Evolutionary conservation across 2,329 filamentous ascomycete genomes (phyloP).

Genomic region (Hymenoscyphus fraxineus): DNA sequence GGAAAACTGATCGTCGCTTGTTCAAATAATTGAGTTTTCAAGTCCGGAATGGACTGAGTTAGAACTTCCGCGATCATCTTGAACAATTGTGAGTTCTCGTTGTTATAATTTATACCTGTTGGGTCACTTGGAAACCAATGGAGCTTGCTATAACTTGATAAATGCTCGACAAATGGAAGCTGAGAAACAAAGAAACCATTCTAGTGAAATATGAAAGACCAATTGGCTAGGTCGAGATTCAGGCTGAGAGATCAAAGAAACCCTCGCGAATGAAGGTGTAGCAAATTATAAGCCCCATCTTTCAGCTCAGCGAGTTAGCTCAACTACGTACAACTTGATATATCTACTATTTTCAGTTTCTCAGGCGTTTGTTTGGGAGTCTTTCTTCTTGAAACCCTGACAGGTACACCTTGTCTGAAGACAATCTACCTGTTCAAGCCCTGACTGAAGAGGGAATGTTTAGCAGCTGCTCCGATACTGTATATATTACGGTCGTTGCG

Average conservation of each 20-base stretch:
- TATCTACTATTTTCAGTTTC: too few relatives aligned
- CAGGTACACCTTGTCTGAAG: too few relatives aligned
- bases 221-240: not conserved
- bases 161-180: not conserved
- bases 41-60: not conserved
- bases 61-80: not conserved
- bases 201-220: not conserved
- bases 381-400: too few relatives aligned
- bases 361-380: too few relatives aligned
- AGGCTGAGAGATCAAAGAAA: not conserved
- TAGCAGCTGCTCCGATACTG: too few relatives aligned
- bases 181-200: not conserved
- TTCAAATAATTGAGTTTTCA: not conserved
- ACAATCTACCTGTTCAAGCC: too few relatives aligned
- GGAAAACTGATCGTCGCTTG: not conserved
- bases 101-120: not conserved
- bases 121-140: not conserved
- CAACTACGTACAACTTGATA: not conserved
- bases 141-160: not conserved
- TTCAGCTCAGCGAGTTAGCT: not conserved
- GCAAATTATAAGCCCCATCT: not conserved
- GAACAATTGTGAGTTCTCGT: not conserved
- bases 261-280: not conserved
- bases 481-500: too few relatives aligned
- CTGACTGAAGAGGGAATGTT: too few relatives aligned